Evolutionary conservation across 2,329 filamentous ascomycete genomes (phyloP).

Genomic region (Cryphonectria radicalis): DNA sequence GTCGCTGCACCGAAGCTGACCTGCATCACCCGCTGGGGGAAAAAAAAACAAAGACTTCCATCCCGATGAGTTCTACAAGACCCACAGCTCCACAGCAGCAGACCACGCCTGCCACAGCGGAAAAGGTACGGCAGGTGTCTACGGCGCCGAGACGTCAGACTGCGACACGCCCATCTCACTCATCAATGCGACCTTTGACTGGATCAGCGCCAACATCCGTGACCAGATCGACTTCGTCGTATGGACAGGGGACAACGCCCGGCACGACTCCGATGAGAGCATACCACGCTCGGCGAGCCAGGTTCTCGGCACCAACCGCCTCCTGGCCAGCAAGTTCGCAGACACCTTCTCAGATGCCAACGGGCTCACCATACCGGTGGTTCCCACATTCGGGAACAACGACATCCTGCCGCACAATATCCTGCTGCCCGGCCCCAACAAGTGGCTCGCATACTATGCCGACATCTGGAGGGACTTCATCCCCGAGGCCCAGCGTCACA

Average conservation of each 20-base stretch:
- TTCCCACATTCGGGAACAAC: slow-evolving; percentile 95
- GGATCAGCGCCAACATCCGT: slow-evolving; percentile 78
- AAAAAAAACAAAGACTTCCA: slow-evolving; percentile 74
- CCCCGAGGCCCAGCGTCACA: slow-evolving; percentile 87
- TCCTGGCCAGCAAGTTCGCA: slow-evolving; percentile 75
- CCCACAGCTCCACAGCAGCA: slow-evolving; percentile 71
- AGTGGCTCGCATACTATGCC: slow-evolving; percentile 78
- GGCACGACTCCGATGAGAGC: slow-evolving; percentile 85
- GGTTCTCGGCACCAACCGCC: slow-evolving; percentile 77
- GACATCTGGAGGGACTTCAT: slow-evolving; percentile 86
- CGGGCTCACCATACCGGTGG: slow-evolving; percentile 74
- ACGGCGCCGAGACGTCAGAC: slow-evolving; percentile 83
- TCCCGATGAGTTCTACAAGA: slow-evolving; percentile 84
- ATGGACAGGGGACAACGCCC: slow-evolving; percentile 89
- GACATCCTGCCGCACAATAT: slow-evolving; percentile 98
- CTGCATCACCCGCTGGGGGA: neutral
- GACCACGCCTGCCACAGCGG: slow-evolving; percentile 78
- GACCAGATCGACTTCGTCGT: slow-evolving; percentile 86
- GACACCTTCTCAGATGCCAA: slow-evolving; percentile 69
- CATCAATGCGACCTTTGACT: slow-evolving; percentile 86
- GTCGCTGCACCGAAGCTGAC: slow-evolving; percentile 12
- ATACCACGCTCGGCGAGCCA: slow-evolving; percentile 76
- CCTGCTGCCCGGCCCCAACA: slow-evolving; percentile 81
- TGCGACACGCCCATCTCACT: slow-evolving; percentile 85
- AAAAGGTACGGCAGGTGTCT: slow-evolving; percentile 75